Evolutionary conservation across 805 yeast genomes (phyloP).

Genomic region (Saturnispora bothae): DNA sequence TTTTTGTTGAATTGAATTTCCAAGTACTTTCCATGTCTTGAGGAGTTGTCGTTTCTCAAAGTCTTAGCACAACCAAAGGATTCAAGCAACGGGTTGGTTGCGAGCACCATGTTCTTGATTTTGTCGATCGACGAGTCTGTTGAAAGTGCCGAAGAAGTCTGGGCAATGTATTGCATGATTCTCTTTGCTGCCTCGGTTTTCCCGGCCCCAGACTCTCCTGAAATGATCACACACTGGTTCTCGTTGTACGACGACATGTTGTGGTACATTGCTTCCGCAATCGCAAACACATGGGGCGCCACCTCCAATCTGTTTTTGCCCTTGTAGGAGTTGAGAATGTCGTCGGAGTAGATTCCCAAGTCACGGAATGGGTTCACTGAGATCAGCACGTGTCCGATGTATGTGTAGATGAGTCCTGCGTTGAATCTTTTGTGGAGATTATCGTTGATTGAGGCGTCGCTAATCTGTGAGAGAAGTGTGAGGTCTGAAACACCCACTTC

Average conservation of each 20-base stretch:
- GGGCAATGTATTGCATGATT: slow-evolving; percentile 93
- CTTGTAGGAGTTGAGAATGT: slow-evolving; percentile 61
- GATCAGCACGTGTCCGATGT: slow-evolving; percentile 88
- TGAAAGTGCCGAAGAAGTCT: slow-evolving; percentile 63
- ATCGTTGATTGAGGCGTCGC: slow-evolving; percentile 88
- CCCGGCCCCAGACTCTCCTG: slow-evolving; percentile 98
- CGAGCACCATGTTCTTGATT: slow-evolving; percentile 94
- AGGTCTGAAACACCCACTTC: slow-evolving; percentile 98
- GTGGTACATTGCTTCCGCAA: slow-evolving; percentile 95
- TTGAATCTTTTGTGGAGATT: slow-evolving; percentile 82
- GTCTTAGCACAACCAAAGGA: slow-evolving; percentile 94
- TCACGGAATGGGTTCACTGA: slow-evolving; percentile 96
- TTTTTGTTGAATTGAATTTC: slow-evolving; percentile 78
- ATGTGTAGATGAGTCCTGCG: slow-evolving; percentile 84
- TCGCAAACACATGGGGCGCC: slow-evolving; percentile 97
- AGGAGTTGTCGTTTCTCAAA: slow-evolving; percentile 76
- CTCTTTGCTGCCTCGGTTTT: slow-evolving; percentile 97
- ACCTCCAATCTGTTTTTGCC: slow-evolving; percentile 93
- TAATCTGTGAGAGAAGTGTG: slow-evolving; percentile 76
- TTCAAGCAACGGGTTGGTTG: slow-evolving; percentile 88
- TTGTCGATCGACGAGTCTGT: slow-evolving; percentile 63
- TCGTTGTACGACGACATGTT: slow-evolving; percentile 90
- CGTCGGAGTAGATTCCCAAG: slow-evolving; percentile 86
- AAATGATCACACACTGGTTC: slow-evolving; percentile 92
- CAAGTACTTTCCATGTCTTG: slow-evolving; percentile 87